Evolutionary conservation across 2,329 filamentous ascomycete species (phyloP).

Genomic region (Phoma sp.): DNA sequence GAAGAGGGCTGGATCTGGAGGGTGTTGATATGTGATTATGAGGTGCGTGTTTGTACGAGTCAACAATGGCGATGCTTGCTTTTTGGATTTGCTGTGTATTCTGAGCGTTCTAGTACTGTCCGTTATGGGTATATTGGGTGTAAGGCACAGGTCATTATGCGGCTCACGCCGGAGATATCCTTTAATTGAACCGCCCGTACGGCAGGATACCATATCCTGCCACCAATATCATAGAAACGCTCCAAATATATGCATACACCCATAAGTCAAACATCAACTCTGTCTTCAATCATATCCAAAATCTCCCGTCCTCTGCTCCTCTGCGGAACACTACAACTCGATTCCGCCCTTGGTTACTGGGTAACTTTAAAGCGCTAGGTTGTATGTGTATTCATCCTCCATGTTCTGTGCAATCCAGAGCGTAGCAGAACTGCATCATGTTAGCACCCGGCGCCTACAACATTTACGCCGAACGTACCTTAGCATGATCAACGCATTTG

Average conservation of each 20-base stretch:
- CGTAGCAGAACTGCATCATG: constrained; percentile 60
- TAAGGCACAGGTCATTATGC: background rate
- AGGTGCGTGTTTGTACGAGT: constrained; percentile 7
- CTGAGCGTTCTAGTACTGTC: constrained; percentile 37
- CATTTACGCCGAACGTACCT: constrained; percentile 56
- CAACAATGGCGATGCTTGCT: constrained; percentile 6
- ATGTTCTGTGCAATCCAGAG: constrained; percentile 76
- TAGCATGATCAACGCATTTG: constrained; percentile 70
- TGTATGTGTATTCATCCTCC: constrained; percentile 75
- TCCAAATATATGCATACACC: constrained; percentile 18
- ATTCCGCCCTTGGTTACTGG: background rate
- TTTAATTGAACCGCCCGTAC: background rate
- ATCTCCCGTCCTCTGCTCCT: background rate
- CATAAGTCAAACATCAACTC: constrained; percentile 4
- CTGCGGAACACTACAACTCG: background rate
- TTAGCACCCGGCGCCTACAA: constrained; percentile 25
- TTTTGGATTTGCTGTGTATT: constrained; percentile 19
- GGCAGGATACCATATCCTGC: background rate
- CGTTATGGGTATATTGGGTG: constrained; percentile 12
- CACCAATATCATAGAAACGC: constrained; percentile 8
- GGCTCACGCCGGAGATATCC: constrained; percentile 4
- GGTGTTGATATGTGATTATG: constrained; percentile 7
- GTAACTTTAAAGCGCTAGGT: constrained; percentile 61
- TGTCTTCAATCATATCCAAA: constrained; percentile 4
- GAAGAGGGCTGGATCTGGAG: background rate